A percentile compares a stretch with the other conserved stretches of the same genome.
Evolutionary conservation across 2,329 filamentous ascomycete genomes (phyloP).

Genomic region (Colletotrichum somersetense): DNA sequence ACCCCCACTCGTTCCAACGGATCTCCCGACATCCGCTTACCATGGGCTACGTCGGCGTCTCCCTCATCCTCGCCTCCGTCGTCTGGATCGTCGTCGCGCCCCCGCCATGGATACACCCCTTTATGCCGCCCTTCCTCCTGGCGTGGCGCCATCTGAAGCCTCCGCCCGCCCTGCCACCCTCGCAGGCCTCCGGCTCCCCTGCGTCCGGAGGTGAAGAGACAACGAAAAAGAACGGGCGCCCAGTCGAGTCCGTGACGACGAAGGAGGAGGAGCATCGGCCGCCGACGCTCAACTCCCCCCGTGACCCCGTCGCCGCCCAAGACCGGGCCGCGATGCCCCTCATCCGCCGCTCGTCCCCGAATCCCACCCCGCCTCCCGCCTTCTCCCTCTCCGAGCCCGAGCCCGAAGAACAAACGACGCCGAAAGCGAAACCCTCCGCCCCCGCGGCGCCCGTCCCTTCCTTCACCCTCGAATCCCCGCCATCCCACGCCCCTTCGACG

Average conservation of each 20-base stretch:
- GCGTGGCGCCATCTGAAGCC: slow-evolving; percentile 27
- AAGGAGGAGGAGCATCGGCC: neutral
- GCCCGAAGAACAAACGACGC: slow-evolving; percentile 62
- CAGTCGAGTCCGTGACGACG: neutral
- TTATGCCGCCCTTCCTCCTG: slow-evolving; percentile 57
- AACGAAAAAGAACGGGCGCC: neutral
- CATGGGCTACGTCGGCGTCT: slow-evolving; percentile 71
- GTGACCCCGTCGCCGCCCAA: slow-evolving; percentile 22
- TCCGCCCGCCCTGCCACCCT: slow-evolving; percentile 4
- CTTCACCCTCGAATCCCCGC: slow-evolving; percentile 55
- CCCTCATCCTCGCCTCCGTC: slow-evolving; percentile 72
- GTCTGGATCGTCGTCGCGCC: slow-evolving; percentile 68
- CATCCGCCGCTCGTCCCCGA: slow-evolving; percentile 38
- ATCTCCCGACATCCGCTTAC: neutral
- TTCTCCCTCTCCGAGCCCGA: slow-evolving; percentile 45
- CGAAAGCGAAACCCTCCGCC: slow-evolving; percentile 58
- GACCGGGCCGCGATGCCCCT: slow-evolving; percentile 53
- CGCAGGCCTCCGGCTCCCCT: slow-evolving; percentile 21
- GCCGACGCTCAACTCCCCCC: slow-evolving; percentile 25
- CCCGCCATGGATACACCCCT: slow-evolving; percentile 61
- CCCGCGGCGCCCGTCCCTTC: slow-evolving; percentile 55
- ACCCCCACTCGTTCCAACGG: neutral
- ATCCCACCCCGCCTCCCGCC: neutral
- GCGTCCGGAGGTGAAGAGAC: slow-evolving; percentile 30
- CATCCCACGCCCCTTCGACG: slow-evolving; percentile 26